phyloP scores from a whole-genome alignment of 176 grass and related monocot genomes.

The Cocos nucifera region DNA sequence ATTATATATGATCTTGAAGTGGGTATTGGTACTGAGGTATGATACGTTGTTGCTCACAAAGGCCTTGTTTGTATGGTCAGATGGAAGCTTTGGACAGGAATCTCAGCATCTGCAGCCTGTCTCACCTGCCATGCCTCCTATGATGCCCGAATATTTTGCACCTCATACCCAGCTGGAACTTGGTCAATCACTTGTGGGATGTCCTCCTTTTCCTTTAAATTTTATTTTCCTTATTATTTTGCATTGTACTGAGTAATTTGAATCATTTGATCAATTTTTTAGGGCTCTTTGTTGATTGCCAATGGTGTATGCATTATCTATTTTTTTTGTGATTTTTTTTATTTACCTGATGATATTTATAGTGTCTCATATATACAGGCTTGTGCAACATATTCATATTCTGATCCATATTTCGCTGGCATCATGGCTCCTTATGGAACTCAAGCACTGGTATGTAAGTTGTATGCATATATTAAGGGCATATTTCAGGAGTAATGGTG shows the following conservation, averaged over 20 bases:
- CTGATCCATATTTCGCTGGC: slow-evolving; percentile 75
- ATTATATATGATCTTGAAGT: no score
- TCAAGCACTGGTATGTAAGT: slow-evolving; percentile 54
- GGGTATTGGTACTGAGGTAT: neutral
- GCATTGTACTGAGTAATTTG: neutral
- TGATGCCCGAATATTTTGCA: slow-evolving; percentile 55
- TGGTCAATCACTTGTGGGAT: slow-evolving; percentile 63
- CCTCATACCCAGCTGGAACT: slow-evolving; percentile 71
- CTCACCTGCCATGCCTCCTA: slow-evolving; percentile 40
- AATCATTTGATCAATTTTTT: slow-evolving; percentile 5
- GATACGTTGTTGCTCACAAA: neutral
- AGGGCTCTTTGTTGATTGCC: neutral
- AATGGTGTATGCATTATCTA: no score
- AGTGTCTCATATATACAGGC: slow-evolving; percentile 42
- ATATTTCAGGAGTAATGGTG: neutral
- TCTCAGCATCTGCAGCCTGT: slow-evolving; percentile 32
- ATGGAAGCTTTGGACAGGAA: slow-evolving; percentile 37
- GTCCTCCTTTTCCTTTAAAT: slow-evolving; percentile 2
- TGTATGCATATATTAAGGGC: slow-evolving; percentile 17
- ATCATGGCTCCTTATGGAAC: slow-evolving; percentile 63
- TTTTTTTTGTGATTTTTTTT: neutral
- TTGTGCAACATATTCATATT: slow-evolving; percentile 62
- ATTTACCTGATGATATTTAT: slow-evolving; percentile 19
- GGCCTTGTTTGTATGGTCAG: slow-evolving; percentile 17
- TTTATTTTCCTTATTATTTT: slow-evolving; percentile 14